Conservation (phyloP, 1,139 yeast species). For the Geotrichum reessii region DNA sequence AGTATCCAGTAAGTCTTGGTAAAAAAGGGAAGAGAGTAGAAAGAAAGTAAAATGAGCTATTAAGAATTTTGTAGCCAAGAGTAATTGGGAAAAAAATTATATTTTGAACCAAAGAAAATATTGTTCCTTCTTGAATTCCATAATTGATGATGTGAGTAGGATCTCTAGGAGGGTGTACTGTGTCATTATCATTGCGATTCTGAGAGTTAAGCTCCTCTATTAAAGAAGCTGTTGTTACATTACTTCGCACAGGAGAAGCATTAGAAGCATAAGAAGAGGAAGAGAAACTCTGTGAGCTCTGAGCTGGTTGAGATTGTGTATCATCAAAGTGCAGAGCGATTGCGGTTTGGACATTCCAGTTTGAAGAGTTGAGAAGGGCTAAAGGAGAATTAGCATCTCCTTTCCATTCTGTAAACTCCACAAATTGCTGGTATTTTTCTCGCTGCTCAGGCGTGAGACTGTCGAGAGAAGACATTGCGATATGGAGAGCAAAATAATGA, state of each 20-base stretch:
- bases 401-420: constrained; percentile 31
- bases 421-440: constrained; percentile 26
- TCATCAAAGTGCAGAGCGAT: constrained; percentile 31
- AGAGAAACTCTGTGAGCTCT: not conserved
- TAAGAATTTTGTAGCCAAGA: constrained; percentile 31
- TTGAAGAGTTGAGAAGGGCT: constrained; percentile 25
- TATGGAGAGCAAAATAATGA: not conserved
- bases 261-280: constrained; percentile 13
- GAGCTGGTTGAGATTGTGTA: constrained; percentile 14
- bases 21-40: constrained; percentile 35
- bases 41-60: constrained; percentile 31
- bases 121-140: constrained; percentile 22
- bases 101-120: constrained; percentile 29
- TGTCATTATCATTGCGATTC: constrained; percentile 18
- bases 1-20: constrained; percentile 36
- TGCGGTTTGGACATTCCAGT: constrained; percentile 34
- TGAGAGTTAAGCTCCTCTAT: constrained; percentile 29
- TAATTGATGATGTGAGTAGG: constrained; percentile 22
- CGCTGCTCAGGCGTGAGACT: constrained; percentile 21
- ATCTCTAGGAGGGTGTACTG: constrained; percentile 21
- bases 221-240: constrained; percentile 25
- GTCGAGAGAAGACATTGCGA: constrained; percentile 17
- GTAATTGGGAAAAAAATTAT: constrained; percentile 34
- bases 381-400: constrained; percentile 27
- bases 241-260: constrained; percentile 3